Percentiles rank a stretch among this genome's conserved stretches.
These are phyloP conservation scores for Solidago caesia DNA, from an alignment of 129 eudicot genomes.

Conservation along the genomic window DNA sequence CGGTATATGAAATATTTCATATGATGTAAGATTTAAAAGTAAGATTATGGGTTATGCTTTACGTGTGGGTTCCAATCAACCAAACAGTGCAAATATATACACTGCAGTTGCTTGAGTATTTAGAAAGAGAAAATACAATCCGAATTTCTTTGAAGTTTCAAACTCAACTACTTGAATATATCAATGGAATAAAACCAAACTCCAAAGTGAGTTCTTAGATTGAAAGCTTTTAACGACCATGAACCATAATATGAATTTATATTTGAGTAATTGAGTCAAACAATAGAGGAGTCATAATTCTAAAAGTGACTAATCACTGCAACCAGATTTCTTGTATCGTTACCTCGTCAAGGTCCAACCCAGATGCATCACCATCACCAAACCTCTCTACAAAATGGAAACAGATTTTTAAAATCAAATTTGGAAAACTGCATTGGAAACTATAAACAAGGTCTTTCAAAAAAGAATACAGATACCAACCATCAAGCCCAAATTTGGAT, in stretches of 20 bases:
- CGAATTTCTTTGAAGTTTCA: background rate
- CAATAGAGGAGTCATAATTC: background rate
- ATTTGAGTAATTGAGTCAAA: too few species aligned
- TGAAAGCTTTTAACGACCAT: background rate
- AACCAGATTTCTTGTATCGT: background rate
- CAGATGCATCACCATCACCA: constrained; percentile 91
- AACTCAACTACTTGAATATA: constrained; percentile 5
- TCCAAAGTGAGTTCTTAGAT: background rate
- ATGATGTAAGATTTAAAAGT: background rate
- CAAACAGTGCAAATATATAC: background rate
- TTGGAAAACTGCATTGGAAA: constrained; percentile 5
- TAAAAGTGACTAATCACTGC: background rate
- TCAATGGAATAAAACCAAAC: background rate
- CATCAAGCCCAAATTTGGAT: constrained; percentile 93
- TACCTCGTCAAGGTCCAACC: constrained; percentile 98
- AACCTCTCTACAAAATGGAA: constrained; percentile 68
- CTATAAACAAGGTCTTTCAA: background rate
- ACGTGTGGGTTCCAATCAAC: background rate
- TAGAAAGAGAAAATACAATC: background rate
- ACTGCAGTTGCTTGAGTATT: background rate
- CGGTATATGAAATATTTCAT: background rate
- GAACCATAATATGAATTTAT: background rate
- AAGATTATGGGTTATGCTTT: background rate
- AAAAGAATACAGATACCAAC: constrained; percentile 40
- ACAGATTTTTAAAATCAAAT: background rate